Evolutionary conservation across 495 filamentous ascomycete species (phyloP).

Genomic region (Penicillium cinerascens): DNA sequence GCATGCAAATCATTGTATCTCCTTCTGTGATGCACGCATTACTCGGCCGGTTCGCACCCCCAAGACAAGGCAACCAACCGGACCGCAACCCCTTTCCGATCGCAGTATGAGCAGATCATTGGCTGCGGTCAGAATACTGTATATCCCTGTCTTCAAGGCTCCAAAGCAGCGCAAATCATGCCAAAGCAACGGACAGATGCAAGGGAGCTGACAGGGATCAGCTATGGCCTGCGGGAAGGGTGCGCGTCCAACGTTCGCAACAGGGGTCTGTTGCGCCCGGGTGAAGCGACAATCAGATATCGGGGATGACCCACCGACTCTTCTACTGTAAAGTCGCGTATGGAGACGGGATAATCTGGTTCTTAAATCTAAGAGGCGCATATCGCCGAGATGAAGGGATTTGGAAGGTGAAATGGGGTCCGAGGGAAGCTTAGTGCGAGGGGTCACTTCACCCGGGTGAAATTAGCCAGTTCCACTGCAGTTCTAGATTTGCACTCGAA

Average conservation of each 20-base stretch:
- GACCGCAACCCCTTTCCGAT: not conserved
- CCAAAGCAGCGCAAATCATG: not conserved
- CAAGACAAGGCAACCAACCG: not conserved
- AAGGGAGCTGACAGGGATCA: not conserved
- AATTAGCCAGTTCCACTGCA: not conserved
- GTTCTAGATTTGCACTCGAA: slow-evolving; percentile 4
- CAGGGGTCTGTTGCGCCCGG: not conserved
- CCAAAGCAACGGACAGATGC: not conserved
- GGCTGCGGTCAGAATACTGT: not conserved
- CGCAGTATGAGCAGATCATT: not conserved
- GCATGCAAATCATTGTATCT: not conserved
- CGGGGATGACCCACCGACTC: not conserved
- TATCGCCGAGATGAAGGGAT: not conserved
- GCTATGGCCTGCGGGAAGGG: not conserved
- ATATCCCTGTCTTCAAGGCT: not conserved
- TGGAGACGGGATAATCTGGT: not conserved
- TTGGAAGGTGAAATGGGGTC: not conserved
- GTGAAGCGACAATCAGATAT: not conserved
- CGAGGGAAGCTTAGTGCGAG: not conserved
- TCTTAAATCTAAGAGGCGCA: not conserved
- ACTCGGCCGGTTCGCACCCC: not conserved
- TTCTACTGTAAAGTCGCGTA: not conserved
- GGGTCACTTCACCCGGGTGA: slow-evolving; percentile 10
- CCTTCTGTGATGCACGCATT: not conserved
- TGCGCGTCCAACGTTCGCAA: not conserved